Evolutionary conservation across 768 basidiomycete species (phyloP), one percentile per base, ranked within the genome.

Genomic region (Termitomyces sp.): DNA sequence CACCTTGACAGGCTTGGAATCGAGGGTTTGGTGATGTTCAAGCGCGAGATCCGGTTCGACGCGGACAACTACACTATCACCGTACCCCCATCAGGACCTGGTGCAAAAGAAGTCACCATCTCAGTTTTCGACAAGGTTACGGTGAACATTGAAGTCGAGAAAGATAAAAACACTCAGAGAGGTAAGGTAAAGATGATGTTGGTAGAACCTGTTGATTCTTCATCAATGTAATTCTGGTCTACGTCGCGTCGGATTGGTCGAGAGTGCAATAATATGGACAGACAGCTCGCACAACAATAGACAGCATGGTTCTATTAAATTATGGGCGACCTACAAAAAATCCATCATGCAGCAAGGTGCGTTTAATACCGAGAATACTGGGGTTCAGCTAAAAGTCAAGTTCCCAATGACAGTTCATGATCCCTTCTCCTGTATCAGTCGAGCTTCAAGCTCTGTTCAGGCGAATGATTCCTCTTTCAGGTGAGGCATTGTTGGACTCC

Each of bases 11-110:
- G 94, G 66, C 80, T 97, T 50, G 96, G 96, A 4, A 80, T 99
- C 47, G 95, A 98, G 70, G 97, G 97, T 0, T 74, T 99, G 25
- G 86, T 99, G 56, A 92, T 85, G 64, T 98, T 99, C 82, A 94
- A 94, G 75, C 83, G 84, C 12, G 89, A 92, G 22, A 89, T 84
- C 52, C 80, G 86, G 50, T 98, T 94, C 64, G 94, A 99, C 62
- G 84, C 93, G 16, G 96, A 98, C 35, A 88, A 88, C 61, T 98
- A 96, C 66, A 84, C 83, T 1, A 82, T 98, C 50, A 82, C 83
- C 0, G 75, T 98, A 4, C 88, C 89, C 0, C 60, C 63, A n/a
- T n/a, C n/a, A 2, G 49, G 56, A 0, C 61, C 62, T 18, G 69
- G 54, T 22, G 59, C 35, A 6, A 38, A 71, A 10, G 76, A 79